Percentiles rank a stretch among this genome's conserved stretches.
Evolutionary conservation across 2,329 filamentous ascomycete species (phyloP).

Genomic region (Sarocladium strictum): DNA sequence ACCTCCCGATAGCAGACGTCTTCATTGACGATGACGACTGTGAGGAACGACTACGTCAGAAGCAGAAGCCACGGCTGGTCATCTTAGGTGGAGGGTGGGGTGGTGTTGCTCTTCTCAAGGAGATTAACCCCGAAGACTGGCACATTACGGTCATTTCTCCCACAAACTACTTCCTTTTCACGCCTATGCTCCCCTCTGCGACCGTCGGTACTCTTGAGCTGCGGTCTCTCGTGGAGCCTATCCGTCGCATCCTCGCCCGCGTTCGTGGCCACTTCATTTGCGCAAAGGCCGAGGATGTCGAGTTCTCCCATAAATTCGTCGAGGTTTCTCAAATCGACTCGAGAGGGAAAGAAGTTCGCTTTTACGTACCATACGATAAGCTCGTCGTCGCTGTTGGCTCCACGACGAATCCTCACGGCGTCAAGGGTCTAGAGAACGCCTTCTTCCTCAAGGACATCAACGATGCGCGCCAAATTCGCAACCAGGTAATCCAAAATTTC

Average conservation of each 20-base stretch:
- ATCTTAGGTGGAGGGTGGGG: slow-evolving; percentile 95
- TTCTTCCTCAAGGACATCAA: slow-evolving; percentile 94
- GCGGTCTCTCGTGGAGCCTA: slow-evolving; percentile 85
- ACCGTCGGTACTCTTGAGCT: slow-evolving; percentile 93
- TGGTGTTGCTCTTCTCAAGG: slow-evolving; percentile 84
- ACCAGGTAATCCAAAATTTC: slow-evolving; percentile 81
- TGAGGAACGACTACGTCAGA: slow-evolving; percentile 61
- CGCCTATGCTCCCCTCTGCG: slow-evolving; percentile 93
- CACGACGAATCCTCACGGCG: slow-evolving; percentile 88
- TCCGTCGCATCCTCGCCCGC: slow-evolving; percentile 72
- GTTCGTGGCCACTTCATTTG: slow-evolving; percentile 87
- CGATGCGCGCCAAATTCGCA: slow-evolving; percentile 84
- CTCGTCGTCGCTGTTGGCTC: slow-evolving; percentile 89
- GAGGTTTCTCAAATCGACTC: slow-evolving; percentile 73
- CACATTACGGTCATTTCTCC: slow-evolving; percentile 94
- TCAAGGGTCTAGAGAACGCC: slow-evolving; percentile 89
- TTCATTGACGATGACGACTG: slow-evolving; percentile 85
- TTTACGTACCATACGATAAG: slow-evolving; percentile 98
- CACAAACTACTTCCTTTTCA: slow-evolving; percentile 96
- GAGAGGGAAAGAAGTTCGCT: slow-evolving; percentile 66
- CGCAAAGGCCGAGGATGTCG: slow-evolving; percentile 79
- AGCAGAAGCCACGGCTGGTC: slow-evolving; percentile 87
- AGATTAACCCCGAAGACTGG: slow-evolving; percentile 83
- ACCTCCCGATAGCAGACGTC: slow-evolving; percentile 83
- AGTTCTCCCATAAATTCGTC: slow-evolving; percentile 85